These are phyloP conservation scores for Otatea glauca DNA, from an alignment of 176 grass and related monocot genomes.

Conservation along the genomic window DNA sequence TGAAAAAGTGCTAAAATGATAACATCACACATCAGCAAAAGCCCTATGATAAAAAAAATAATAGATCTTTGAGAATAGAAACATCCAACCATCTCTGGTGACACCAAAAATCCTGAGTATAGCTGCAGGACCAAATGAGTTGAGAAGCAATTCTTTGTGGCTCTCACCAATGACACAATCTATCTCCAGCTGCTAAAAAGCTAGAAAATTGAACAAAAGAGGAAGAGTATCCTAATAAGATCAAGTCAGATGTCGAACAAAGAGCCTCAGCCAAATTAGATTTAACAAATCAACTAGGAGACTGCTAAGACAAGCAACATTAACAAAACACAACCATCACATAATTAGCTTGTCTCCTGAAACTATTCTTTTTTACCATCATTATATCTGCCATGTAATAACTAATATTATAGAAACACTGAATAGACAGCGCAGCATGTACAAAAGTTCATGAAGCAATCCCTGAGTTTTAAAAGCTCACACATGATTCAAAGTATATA, in stretches of 20 bases:
- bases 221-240: slow-evolving; percentile 23
- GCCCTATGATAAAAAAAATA: neutral
- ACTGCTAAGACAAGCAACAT: slow-evolving; percentile 7
- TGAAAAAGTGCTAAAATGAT: slow-evolving; percentile 44
- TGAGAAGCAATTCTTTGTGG: slow-evolving; percentile 76
- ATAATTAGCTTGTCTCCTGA: neutral
- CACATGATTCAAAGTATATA: neutral
- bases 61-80: slow-evolving; percentile 3
- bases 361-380: neutral
- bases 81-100: slow-evolving; percentile 79
- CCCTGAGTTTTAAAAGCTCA: slow-evolving; percentile 1
- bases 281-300: neutral
- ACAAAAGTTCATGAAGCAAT: neutral
- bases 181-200: slow-evolving; percentile 96
- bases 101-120: slow-evolving; percentile 96
- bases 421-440: slow-evolving; percentile 18
- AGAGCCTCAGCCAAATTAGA: slow-evolving; percentile 2
- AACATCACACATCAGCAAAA: slow-evolving; percentile 34
- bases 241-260: slow-evolving; percentile 17
- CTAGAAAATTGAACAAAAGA: slow-evolving; percentile 50
- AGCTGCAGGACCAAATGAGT: slow-evolving; percentile 78
- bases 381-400: neutral
- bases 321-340: slow-evolving; percentile 20
- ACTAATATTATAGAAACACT: slow-evolving; percentile 9
- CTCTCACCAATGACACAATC: slow-evolving; percentile 94